Conservation (phyloP, 2,329 filamentous ascomycete genomes). For the Fusarium drepaniforme region DNA sequence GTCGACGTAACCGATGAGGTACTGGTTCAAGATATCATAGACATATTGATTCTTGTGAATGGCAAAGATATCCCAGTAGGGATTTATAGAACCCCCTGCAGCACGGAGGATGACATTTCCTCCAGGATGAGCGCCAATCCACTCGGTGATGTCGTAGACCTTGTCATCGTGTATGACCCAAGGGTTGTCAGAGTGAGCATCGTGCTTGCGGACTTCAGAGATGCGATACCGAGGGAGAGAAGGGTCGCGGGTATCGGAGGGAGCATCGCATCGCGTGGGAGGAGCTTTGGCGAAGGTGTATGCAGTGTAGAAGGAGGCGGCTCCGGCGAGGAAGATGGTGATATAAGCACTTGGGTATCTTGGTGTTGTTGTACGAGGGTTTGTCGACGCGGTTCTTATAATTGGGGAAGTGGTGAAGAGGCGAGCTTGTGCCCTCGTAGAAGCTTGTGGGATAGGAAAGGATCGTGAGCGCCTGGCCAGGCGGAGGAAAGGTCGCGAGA, state of each 20-base stretch:
- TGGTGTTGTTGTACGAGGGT: conserved; percentile 4
- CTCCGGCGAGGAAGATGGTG: conserved; percentile 26
- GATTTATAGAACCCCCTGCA: conserved; percentile 73
- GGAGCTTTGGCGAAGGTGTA: conserved; percentile 31
- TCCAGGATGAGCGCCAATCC: conserved; percentile 74
- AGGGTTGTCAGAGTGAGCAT: conserved; percentile 63
- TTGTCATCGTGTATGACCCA: conserved; percentile 75
- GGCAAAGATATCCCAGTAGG: conserved; percentile 78
- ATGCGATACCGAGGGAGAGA: conserved; percentile 63
- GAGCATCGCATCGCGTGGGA: conserved; percentile 37
- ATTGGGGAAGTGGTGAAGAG: conserved; percentile 9
- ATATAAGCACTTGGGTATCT: conserved; percentile 8
- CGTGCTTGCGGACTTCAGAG: conserved; percentile 64
- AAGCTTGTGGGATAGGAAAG: conserved; percentile 13
- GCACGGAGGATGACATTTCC: conserved; percentile 76
- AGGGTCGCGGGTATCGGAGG: conserved; percentile 50
- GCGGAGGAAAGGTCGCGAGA: conserved; percentile 29
- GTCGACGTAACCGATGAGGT: conserved; percentile 72
- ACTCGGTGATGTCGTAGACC: conserved; percentile 79
- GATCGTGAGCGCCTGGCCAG: conserved; percentile 24
- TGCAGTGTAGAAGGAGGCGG: conserved; percentile 33
- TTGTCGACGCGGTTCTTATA: conserved; percentile 2
- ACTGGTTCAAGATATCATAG: conserved; percentile 73
- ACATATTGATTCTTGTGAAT: conserved; percentile 77
- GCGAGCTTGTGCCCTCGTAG: conserved; percentile 26